Evolutionary conservation across 2,329 filamentous ascomycete species (phyloP).

Genomic region (Aspergillus vadensis): DNA sequence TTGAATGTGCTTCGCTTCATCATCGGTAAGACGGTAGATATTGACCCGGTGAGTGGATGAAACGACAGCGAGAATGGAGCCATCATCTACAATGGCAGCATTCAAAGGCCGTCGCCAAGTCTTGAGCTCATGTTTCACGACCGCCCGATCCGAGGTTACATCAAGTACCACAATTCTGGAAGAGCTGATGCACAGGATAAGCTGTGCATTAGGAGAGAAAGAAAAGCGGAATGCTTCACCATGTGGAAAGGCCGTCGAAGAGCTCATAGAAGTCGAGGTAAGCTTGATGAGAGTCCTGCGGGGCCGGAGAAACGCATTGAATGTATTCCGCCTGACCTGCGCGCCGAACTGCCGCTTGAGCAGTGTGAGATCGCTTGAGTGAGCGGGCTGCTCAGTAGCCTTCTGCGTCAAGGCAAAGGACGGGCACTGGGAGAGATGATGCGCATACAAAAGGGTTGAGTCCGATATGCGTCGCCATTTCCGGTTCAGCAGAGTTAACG

Average conservation of each 20-base stretch:
- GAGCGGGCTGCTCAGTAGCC: slow-evolving; percentile 33
- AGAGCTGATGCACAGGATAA: slow-evolving; percentile 79
- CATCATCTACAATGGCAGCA: slow-evolving; percentile 78
- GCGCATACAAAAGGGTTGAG: slow-evolving; percentile 47
- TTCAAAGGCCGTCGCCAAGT: slow-evolving; percentile 73
- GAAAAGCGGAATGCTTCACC: slow-evolving; percentile 85
- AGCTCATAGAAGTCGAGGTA: slow-evolving; percentile 80
- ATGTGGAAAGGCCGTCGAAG: slow-evolving; percentile 74
- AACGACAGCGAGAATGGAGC: slow-evolving; percentile 73
- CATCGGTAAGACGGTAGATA: slow-evolving; percentile 70
- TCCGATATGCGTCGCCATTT: slow-evolving; percentile 49
- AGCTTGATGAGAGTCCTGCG: slow-evolving; percentile 72
- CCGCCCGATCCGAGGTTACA: slow-evolving; percentile 59
- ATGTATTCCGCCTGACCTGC: slow-evolving; percentile 75
- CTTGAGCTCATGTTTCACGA: slow-evolving; percentile 76
- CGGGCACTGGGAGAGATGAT: slow-evolving; percentile 49
- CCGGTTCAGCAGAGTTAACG: slow-evolving; percentile 47
- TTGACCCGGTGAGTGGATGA: slow-evolving; percentile 83
- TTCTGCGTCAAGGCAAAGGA: slow-evolving; percentile 44
- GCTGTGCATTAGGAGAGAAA: slow-evolving; percentile 73
- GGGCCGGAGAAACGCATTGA: slow-evolving; percentile 73
- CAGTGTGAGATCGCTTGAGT: slow-evolving; percentile 55
- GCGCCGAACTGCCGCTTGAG: slow-evolving; percentile 68
- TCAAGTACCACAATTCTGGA: slow-evolving; percentile 81
- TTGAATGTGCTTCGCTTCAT: slow-evolving; percentile 69